These are phyloP conservation scores for Kodamaea jinghongensis DNA, from an alignment of 805 yeast species.

Conservation along the genomic window DNA sequence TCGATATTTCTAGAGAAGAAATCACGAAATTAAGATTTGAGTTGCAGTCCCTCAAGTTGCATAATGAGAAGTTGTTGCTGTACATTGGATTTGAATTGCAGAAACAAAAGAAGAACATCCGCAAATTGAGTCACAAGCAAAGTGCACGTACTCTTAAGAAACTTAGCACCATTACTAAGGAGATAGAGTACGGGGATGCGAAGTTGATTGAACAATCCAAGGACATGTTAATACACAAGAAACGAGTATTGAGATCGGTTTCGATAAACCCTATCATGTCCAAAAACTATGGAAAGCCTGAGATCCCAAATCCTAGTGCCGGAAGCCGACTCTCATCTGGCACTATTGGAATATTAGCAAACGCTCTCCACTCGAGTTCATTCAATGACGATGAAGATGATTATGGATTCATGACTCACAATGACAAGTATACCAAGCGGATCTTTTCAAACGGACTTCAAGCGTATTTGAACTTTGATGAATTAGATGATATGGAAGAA, in stretches of 20 bases:
- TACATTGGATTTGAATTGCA: slow-evolving; percentile 58
- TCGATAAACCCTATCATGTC: slow-evolving; percentile 24
- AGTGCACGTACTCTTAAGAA: slow-evolving; percentile 22
- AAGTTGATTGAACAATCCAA: slow-evolving; percentile 48
- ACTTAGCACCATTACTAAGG: slow-evolving; percentile 14
- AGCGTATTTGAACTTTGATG: slow-evolving; percentile 22
- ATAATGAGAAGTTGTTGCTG: slow-evolving; percentile 54
- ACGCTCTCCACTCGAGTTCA: not conserved
- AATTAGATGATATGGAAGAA: slow-evolving; percentile 15
- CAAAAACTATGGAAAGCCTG: slow-evolving; percentile 11
- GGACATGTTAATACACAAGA: slow-evolving; percentile 43
- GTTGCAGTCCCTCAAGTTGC: slow-evolving; percentile 50
- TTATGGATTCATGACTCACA: slow-evolving; percentile 29
- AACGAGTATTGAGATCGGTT: slow-evolving; percentile 41
- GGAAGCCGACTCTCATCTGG: slow-evolving; percentile 6
- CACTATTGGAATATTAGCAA: slow-evolving; percentile 7
- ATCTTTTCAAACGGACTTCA: slow-evolving; percentile 28
- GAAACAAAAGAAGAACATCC: slow-evolving; percentile 43
- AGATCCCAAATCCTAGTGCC: slow-evolving; percentile 1
- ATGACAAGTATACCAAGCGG: slow-evolving; percentile 23
- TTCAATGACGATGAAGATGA: slow-evolving; percentile 23
- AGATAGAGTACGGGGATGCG: slow-evolving; percentile 51
- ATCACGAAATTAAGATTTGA: slow-evolving; percentile 52
- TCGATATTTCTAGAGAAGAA: slow-evolving; percentile 43
- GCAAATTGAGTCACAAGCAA: slow-evolving; percentile 37